Evolutionary conservation across 306 rosid genomes (phyloP).

Genomic region (Carpinus viminea): DNA sequence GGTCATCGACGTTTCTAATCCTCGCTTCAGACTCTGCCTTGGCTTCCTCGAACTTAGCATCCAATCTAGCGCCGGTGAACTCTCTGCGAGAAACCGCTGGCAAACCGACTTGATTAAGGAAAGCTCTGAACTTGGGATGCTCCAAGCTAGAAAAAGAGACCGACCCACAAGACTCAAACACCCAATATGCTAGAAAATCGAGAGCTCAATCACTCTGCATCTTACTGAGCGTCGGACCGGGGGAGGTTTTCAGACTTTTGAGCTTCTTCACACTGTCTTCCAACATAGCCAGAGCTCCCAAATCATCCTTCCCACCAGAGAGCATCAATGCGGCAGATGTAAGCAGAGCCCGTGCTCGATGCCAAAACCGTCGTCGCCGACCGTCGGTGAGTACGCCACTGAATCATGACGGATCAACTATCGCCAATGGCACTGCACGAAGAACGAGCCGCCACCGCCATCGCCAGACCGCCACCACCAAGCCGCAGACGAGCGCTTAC

Average conservation of each 20-base stretch:
- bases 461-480: too few relatives aligned
- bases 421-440: not conserved
- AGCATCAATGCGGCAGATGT: conserved; percentile 82
- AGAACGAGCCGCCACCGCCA: too few relatives aligned
- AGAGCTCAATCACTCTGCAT: conserved; percentile 60
- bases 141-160: conserved; percentile 76
- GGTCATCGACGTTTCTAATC: conserved; percentile 64
- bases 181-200: conserved; percentile 81
- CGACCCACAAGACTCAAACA: conserved; percentile 75
- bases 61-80: conserved; percentile 53
- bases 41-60: conserved; percentile 64
- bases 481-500: too few relatives aligned
- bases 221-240: conserved; percentile 60
- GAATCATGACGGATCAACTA: conserved; percentile 55
- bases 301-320: conserved; percentile 87
- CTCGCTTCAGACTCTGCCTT: conserved; percentile 75
- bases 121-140: conserved; percentile 83
- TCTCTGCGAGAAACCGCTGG: conserved; percentile 65
- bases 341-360: conserved; percentile 23
- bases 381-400: conserved; percentile 43
- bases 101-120: conserved; percentile 76
- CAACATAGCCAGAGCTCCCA: conserved; percentile 90
- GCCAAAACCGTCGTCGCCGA: conserved; percentile 29
- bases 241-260: conserved; percentile 91
- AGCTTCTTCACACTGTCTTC: conserved; percentile 94